A percentile compares a stretch with the other conserved stretches of the same genome.
phyloP scores from a whole-genome alignment of 352 stramenopile genomes.

The Nothophytophthora sp. region DNA sequence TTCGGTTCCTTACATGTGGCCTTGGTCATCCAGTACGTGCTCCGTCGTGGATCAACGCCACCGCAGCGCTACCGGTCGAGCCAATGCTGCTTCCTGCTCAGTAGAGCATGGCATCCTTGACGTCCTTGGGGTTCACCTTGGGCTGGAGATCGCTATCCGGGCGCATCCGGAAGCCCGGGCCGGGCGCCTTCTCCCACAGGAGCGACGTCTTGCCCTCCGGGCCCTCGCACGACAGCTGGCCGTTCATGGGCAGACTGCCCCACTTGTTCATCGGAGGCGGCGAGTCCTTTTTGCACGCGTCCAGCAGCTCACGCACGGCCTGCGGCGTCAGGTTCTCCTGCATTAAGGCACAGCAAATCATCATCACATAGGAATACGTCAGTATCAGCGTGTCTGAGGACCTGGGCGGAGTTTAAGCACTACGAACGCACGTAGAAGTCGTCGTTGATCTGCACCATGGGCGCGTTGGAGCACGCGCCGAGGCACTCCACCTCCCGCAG shows the following conservation, averaged over 20 bases:
- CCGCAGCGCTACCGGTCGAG: slow-evolving; percentile 14
- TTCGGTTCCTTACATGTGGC: no score
- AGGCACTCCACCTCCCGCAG: slow-evolving; percentile 99
- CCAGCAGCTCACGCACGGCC: slow-evolving; percentile 96
- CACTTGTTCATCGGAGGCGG: slow-evolving; percentile 97
- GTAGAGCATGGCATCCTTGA: slow-evolving; percentile 92
- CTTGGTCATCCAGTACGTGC: no score
- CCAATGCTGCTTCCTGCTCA: slow-evolving; percentile 28
- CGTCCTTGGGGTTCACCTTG: slow-evolving; percentile 94
- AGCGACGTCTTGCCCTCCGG: slow-evolving; percentile 96
- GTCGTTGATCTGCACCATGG: slow-evolving; percentile 99
- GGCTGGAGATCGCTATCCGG: slow-evolving; percentile 91
- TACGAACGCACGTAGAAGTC: slow-evolving; percentile 93
- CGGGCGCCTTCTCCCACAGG: slow-evolving; percentile 81
- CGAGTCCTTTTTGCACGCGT: slow-evolving; percentile 95
- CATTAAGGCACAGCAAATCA: slow-evolving; percentile 16
- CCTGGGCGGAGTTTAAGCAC: slow-evolving; percentile 99
- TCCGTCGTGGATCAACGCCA: slow-evolving; percentile 11
- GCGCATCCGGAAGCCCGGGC: slow-evolving; percentile 90
- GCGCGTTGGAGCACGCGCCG: slow-evolving; percentile 98
- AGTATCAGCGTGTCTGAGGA: slow-evolving; percentile 99
- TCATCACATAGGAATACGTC: slow-evolving; percentile 42
- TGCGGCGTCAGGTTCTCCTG: slow-evolving; percentile 98
- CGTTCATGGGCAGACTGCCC: slow-evolving; percentile 99
- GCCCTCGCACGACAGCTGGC: slow-evolving; percentile 98